Percentiles rank a stretch among this genome's conserved stretches.
Evolutionary conservation across 352 stramenopile genomes (phyloP).

Genomic region (Pythium sukuiense): DNA sequence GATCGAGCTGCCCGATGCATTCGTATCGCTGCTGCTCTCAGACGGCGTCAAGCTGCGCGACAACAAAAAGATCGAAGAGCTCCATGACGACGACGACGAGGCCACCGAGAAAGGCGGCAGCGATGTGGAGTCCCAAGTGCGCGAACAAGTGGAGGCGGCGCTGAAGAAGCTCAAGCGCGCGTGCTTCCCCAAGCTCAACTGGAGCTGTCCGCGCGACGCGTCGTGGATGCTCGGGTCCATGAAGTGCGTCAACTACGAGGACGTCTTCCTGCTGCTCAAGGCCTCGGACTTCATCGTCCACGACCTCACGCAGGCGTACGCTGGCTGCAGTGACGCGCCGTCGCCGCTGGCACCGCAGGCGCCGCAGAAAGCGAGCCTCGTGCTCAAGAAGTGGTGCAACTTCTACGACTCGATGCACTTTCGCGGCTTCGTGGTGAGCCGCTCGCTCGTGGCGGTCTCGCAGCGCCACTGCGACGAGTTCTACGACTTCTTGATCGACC

Average conservation of each 20-base stretch:
- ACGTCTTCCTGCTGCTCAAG: slow-evolving; percentile 84
- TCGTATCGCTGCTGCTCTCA: slow-evolving; percentile 62
- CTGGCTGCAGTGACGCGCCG: slow-evolving; percentile 41
- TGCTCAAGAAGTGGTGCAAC: slow-evolving; percentile 95
- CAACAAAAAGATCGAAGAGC: slow-evolving; percentile 20
- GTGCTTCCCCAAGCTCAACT: slow-evolving; percentile 93
- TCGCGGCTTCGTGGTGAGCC: slow-evolving; percentile 89
- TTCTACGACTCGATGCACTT: slow-evolving; percentile 96
- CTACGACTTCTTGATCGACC: slow-evolving; percentile 85
- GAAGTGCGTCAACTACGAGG: slow-evolving; percentile 77
- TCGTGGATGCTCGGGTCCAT: slow-evolving; percentile 89
- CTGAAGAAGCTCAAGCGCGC: slow-evolving; percentile 65
- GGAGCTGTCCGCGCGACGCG: slow-evolving; percentile 92
- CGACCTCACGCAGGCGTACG: slow-evolving; percentile 88
- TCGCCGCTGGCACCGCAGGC: background rate
- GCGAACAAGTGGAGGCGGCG: slow-evolving; percentile 60
- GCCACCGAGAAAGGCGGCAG: slow-evolving; percentile 27
- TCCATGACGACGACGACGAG: slow-evolving; percentile 25
- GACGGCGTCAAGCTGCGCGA: slow-evolving; percentile 59
- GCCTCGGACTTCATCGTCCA: slow-evolving; percentile 88
- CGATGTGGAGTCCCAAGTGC: slow-evolving; percentile 41
- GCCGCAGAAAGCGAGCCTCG: slow-evolving; percentile 60
- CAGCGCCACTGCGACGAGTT: slow-evolving; percentile 92
- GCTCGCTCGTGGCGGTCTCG: slow-evolving; percentile 84
- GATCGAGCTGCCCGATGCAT: slow-evolving; percentile 47